A percentile compares a stretch with the other conserved stretches of the same genome.
Evolutionary conservation across 2,329 filamentous ascomycete genomes (phyloP).

Genomic region (Arachnomyces sp.): DNA sequence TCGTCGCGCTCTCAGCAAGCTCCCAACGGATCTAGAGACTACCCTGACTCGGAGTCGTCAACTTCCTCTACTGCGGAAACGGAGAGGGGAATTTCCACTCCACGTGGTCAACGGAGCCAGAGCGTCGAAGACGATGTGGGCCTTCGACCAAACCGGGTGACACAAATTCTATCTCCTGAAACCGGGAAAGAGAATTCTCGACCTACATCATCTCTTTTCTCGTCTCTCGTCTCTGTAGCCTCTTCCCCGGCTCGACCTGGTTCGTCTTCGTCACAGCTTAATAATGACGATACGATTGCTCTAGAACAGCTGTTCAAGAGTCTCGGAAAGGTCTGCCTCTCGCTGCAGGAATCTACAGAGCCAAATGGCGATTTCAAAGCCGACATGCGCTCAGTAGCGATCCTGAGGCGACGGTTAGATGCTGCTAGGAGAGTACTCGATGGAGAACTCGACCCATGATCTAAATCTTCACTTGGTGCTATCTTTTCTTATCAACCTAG

Average conservation of each 20-base stretch:
- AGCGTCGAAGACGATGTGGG: no score
- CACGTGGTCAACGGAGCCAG: no score
- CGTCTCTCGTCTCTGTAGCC: constrained; percentile 5
- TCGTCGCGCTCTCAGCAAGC: no score
- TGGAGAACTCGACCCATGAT: constrained; percentile 49
- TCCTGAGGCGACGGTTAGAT: constrained; percentile 66
- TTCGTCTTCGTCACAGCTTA: constrained; percentile 32
- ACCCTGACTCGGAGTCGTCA: no score
- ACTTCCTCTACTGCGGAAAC: no score
- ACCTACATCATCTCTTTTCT: constrained; percentile 1
- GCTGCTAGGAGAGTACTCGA: constrained; percentile 66
- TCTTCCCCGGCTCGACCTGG: not conserved
- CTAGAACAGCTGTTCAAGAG: constrained; percentile 49
- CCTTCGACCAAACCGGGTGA: not conserved
- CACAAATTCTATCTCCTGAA: constrained; percentile 1
- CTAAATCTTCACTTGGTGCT: not conserved
- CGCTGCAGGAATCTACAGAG: constrained; percentile 39
- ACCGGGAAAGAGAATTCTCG: not conserved
- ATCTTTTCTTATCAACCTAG: constrained; percentile 1
- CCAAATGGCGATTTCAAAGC: constrained; percentile 41
- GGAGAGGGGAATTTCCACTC: no score
- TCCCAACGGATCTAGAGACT: no score
- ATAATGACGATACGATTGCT: constrained; percentile 49
- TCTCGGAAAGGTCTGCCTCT: constrained; percentile 42
- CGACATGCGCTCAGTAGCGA: constrained; percentile 49